phyloP scores from a whole-genome alignment of 257 asterid genomes.

The Solanum bulbocastanum region DNA sequence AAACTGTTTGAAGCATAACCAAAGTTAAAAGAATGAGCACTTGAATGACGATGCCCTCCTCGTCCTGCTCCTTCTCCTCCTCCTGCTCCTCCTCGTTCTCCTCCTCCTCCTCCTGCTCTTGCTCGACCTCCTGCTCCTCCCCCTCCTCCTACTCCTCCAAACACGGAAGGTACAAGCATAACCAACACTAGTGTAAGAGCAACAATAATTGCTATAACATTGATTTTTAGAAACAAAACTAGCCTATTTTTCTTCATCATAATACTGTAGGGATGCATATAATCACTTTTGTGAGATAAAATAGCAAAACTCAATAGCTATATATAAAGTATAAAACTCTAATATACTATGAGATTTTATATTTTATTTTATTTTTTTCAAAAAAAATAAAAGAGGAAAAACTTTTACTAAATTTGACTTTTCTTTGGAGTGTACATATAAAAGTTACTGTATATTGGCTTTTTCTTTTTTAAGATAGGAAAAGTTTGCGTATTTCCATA shows the following conservation, averaged over 20 bases:
- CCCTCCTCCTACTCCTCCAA: neutral
- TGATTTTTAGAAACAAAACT: neutral
- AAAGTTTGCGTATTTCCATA: neutral
- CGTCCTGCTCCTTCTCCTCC: no score
- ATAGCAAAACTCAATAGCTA: neutral
- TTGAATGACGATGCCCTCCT: neutral
- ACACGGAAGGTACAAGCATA: neutral
- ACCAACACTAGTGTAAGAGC: neutral
- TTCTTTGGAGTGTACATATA: neutral
- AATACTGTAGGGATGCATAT: neutral
- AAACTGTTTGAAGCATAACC: neutral
- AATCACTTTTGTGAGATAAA: neutral
- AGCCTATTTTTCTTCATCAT: neutral
- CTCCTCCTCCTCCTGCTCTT: no score
- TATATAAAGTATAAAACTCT: neutral
- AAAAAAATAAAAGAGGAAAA: no score
- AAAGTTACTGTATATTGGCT: neutral
- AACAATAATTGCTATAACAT: neutral
- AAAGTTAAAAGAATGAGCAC: neutral
- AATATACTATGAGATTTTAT: neutral
- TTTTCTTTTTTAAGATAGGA: neutral
- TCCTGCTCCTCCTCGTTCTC: accelerated
- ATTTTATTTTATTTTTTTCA: no score
- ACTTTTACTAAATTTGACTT: neutral
- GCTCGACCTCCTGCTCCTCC: accelerated